phyloP scores from a whole-genome alignment of 73 alveolate species.

The Paramecium pentaurelia region DNA sequence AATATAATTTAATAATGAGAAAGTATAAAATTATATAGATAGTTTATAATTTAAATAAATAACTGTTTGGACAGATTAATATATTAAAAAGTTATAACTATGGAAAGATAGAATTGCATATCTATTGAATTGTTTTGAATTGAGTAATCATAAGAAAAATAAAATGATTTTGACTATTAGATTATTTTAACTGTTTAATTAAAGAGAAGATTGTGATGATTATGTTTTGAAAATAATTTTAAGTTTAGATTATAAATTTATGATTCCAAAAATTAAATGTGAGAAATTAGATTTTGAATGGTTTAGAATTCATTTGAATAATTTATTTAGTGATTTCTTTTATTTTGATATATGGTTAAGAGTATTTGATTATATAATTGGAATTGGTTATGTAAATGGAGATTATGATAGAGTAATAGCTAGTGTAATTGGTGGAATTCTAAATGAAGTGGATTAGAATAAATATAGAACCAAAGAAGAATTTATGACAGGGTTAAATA shows the following conservation, averaged over 20 bases:
- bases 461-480: background rate
- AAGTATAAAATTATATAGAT: background rate
- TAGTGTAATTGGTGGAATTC: conserved; percentile 5
- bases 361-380: background rate
- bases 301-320: background rate
- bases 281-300: background rate
- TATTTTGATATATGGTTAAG: conserved; percentile 31
- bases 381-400: background rate
- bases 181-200: background rate
- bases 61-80: background rate
- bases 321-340: background rate
- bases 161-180: background rate
- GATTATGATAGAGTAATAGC: background rate
- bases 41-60: background rate
- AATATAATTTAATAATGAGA: background rate
- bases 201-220: background rate
- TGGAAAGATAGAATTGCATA: background rate
- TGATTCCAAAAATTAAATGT: background rate
- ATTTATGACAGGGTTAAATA: background rate
- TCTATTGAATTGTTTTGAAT: background rate
- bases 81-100: background rate
- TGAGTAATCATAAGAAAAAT: background rate
- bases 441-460: background rate
- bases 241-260: background rate
- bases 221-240: background rate